Conservation (phyloP, 495 filamentous ascomycete genomes). For the Neurospora sp. region DNA sequence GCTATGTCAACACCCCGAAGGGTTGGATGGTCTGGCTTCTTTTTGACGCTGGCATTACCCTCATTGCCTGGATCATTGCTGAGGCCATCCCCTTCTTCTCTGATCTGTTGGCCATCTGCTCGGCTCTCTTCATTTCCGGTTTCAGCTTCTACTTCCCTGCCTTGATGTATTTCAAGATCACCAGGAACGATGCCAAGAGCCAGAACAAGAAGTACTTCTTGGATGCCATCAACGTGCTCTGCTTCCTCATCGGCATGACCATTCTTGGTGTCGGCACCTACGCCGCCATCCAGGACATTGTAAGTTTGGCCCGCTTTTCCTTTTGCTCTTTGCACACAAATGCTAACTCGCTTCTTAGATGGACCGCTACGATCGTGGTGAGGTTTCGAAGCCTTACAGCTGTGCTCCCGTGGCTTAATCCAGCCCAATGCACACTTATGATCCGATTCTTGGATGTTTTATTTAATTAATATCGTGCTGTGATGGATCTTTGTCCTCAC, state of each 20-base stretch:
- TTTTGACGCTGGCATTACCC: constrained; percentile 49
- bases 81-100: constrained; percentile 65
- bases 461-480: not conserved
- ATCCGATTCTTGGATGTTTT: not conserved
- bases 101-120: constrained; percentile 50
- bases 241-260: constrained; percentile 45
- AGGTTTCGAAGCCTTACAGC: constrained; percentile 39
- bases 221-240: constrained; percentile 36
- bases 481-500: not conserved
- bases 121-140: constrained; percentile 51
- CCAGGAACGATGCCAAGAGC: constrained; percentile 44
- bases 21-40: constrained; percentile 49
- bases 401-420: constrained; percentile 26
- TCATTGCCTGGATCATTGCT: constrained; percentile 63
- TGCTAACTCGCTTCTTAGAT: constrained; percentile 24
- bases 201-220: constrained; percentile 35
- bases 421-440: not conserved
- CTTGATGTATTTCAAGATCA: constrained; percentile 54
- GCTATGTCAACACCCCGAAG: constrained; percentile 51
- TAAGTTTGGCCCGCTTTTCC: constrained; percentile 24
- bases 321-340: not conserved
- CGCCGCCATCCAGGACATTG: constrained; percentile 44
- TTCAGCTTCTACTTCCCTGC: constrained; percentile 59
- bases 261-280: constrained; percentile 51
- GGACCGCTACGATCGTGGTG: constrained; percentile 31